Percentiles rank a stretch among this genome's conserved stretches.
Evolutionary conservation across 805 yeast species (phyloP).

Genomic region (Candida qinlingensis): DNA sequence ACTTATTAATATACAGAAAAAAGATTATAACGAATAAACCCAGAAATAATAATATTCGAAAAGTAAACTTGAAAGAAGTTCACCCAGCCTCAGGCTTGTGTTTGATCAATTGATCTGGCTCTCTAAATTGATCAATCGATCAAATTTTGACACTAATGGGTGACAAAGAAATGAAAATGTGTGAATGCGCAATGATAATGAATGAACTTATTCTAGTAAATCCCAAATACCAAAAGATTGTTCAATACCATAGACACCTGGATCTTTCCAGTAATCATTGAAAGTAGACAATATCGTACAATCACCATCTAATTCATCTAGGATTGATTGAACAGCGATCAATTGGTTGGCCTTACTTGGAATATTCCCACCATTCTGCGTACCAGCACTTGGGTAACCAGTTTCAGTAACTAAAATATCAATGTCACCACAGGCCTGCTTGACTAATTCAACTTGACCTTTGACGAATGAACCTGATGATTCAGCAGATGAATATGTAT

Average conservation of each 20-base stretch:
- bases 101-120: no score
- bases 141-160: background rate
- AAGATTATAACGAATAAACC: no score
- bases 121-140: no score
- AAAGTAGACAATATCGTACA: constrained; percentile 74
- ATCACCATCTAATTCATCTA: constrained; percentile 51
- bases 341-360: constrained; percentile 69
- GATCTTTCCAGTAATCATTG: constrained; percentile 81
- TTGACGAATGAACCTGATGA: constrained; percentile 67
- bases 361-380: constrained; percentile 62
- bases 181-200: background rate
- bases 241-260: constrained; percentile 82
- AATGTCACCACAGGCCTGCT: constrained; percentile 48
- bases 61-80: no score
- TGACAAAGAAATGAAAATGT: background rate
- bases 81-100: no score
- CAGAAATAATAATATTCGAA: no score
- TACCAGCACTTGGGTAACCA: constrained; percentile 81
- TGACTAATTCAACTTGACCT: constrained; percentile 54
- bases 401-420: constrained; percentile 72
- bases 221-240: constrained; percentile 72
- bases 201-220: constrained; percentile 11
- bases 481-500: constrained; percentile 52
- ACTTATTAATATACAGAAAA: no score
- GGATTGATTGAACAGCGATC: constrained; percentile 59